Evolutionary conservation across 192 early-diverging fungal genomes (phyloP).

Genomic region (Coemansia sp.): DNA sequence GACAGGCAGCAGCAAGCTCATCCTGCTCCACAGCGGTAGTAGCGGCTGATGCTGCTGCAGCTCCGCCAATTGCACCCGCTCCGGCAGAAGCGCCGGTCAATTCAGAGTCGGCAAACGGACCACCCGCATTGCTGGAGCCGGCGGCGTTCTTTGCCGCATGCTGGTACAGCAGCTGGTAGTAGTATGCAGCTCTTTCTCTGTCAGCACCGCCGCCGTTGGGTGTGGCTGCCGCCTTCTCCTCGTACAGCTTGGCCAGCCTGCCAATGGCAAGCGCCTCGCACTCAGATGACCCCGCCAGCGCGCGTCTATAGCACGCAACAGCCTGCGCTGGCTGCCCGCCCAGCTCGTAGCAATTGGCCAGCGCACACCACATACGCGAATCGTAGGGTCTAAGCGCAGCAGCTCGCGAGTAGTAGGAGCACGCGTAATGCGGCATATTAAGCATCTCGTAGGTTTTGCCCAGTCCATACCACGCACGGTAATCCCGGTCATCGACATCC

Average conservation of each 20-base stretch:
- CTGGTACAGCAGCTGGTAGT: conserved; percentile 56
- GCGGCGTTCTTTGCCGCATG: conserved; percentile 31
- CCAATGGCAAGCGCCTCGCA: conserved; percentile 58
- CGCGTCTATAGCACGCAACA: conserved; percentile 74
- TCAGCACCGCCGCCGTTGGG: conserved; percentile 26
- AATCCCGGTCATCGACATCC: conserved; percentile 79
- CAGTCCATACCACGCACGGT: conserved; percentile 89
- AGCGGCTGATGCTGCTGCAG: neutral
- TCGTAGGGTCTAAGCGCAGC: conserved; percentile 73
- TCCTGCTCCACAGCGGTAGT: conserved; percentile 26
- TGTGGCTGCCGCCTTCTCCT: conserved; percentile 21
- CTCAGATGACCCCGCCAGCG: conserved; percentile 64
- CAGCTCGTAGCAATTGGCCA: conserved; percentile 74
- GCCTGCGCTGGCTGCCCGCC: conserved; percentile 59
- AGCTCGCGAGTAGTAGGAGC: conserved; percentile 82
- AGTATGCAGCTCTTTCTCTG: conserved; percentile 57
- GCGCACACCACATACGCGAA: conserved; percentile 81
- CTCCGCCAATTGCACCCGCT: no score
- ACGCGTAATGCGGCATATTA: conserved; percentile 76
- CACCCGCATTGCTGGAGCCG: neutral
- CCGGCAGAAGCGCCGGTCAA: neutral
- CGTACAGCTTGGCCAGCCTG: conserved; percentile 63
- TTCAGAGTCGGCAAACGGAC: conserved; percentile 3
- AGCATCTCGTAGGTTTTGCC: conserved; percentile 89
- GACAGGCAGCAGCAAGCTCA: conserved; percentile 44